These are phyloP conservation scores for Durio zibethinus DNA, from an alignment of 345 rosid genomes.

Conservation along the genomic window DNA sequence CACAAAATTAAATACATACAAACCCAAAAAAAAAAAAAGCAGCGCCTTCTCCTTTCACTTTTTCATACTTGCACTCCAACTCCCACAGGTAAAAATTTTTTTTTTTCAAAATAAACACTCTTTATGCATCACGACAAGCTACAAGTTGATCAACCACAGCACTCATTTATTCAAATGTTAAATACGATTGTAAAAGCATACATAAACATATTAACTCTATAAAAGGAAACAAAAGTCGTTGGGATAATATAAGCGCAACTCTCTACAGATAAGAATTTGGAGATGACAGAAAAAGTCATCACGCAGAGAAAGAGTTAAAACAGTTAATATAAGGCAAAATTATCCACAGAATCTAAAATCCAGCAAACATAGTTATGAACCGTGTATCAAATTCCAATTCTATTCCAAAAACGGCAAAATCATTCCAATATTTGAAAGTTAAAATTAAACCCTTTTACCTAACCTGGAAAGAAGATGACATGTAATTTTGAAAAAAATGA, in stretches of 20 bases:
- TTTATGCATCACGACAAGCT: constrained; percentile 15
- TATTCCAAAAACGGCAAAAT: neutral
- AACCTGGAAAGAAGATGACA: neutral
- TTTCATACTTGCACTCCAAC: constrained; percentile 24
- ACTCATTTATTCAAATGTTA: constrained; percentile 19
- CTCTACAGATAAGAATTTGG: neutral
- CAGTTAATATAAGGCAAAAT: neutral
- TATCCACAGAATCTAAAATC: neutral
- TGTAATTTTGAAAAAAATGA: neutral
- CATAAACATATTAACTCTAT: neutral
- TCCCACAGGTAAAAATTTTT: constrained; percentile 2
- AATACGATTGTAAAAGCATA: constrained; percentile 12
- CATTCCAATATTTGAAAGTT: neutral
- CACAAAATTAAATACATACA: constrained; percentile 8
- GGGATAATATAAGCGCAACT: neutral
- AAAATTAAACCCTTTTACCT: constrained; percentile 1
- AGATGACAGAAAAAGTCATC: neutral
- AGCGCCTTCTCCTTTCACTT: constrained; percentile 11
- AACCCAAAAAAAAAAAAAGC: neutral
- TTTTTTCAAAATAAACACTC: constrained; percentile 2
- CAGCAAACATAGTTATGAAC: neutral
- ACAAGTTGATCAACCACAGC: neutral
- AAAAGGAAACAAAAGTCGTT: constrained; percentile 11
- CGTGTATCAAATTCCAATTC: neutral
- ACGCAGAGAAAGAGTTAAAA: neutral